A percentile compares a stretch with the other conserved stretches of the same genome.
phyloP scores from a whole-genome alignment of 1,284 basidiomycete genomes.

The Megacollybia platyphylla region DNA sequence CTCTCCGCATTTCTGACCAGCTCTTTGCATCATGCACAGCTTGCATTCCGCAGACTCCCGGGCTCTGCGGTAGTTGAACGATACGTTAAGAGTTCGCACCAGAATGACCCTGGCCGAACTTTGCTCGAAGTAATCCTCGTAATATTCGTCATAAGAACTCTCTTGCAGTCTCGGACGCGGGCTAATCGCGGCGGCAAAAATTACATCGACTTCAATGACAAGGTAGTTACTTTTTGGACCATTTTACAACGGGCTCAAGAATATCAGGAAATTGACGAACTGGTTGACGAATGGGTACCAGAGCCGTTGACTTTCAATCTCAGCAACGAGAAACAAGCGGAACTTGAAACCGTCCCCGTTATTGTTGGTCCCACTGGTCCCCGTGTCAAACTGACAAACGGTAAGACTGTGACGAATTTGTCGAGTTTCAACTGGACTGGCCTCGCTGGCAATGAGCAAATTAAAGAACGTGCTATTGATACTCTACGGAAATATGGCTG shows the following conservation, averaged over 20 bases:
- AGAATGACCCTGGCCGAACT: constrained; percentile 86
- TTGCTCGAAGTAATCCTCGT: constrained; percentile 85
- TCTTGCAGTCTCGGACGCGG: constrained; percentile 82
- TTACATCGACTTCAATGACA: constrained; percentile 85
- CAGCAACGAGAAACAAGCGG: constrained; percentile 46
- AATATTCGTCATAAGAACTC: constrained; percentile 80
- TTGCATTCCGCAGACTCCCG: constrained; percentile 63
- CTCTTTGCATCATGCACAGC: constrained; percentile 40
- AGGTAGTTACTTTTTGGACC: constrained; percentile 38
- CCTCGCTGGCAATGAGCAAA: constrained; percentile 76
- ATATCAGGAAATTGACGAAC: constrained; percentile 87
- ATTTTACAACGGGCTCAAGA: background rate
- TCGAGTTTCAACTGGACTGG: constrained; percentile 92
- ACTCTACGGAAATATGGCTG: constrained; percentile 89
- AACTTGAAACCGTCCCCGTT: constrained; percentile 67
- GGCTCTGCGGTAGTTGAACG: constrained; percentile 85
- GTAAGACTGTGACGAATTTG: constrained; percentile 80
- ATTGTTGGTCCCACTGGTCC: constrained; percentile 75
- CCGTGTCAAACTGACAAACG: constrained; percentile 67
- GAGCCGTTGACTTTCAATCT: constrained; percentile 70
- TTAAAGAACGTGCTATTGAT: constrained; percentile 80
- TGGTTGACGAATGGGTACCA: constrained; percentile 92
- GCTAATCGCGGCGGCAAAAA: constrained; percentile 79
- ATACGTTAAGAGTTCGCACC: constrained; percentile 84
- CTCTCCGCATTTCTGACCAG: constrained; percentile 47